Conservation (phyloP, 768 basidiomycete species). For the Ephemerocybe angulata region DNA sequence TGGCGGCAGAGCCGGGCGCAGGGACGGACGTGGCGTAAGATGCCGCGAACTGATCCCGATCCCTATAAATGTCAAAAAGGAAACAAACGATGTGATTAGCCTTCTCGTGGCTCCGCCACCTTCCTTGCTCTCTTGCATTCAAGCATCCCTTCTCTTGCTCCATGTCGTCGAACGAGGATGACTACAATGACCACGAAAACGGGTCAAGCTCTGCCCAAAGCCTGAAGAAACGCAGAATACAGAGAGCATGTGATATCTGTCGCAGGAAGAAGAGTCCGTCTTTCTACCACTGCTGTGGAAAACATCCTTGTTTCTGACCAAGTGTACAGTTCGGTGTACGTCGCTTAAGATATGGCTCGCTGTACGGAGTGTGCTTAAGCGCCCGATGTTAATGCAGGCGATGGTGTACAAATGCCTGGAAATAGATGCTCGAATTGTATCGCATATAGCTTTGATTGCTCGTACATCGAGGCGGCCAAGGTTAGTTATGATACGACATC, state of each 20-base stretch:
- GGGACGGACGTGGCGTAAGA: not conserved
- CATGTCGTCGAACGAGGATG: constrained; percentile 70
- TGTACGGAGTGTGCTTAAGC: not conserved
- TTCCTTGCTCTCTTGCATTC: not conserved
- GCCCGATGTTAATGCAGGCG: constrained; percentile 36
- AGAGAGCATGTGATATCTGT: constrained; percentile 80
- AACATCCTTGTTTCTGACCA: not conserved
- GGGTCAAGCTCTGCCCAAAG: constrained; percentile 25
- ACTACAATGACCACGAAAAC: constrained; percentile 45
- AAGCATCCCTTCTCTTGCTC: constrained; percentile 1
- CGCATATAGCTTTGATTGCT: constrained; percentile 60
- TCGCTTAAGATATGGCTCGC: not conserved
- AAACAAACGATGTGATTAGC: not conserved
- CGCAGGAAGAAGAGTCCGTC: constrained; percentile 76
- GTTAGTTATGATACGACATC: constrained; percentile 35
- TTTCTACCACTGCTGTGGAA: not conserved
- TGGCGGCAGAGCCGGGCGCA: not conserved
- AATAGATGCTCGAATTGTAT: constrained; percentile 68
- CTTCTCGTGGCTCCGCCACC: too few species aligned
- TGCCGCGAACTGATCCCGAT: not conserved
- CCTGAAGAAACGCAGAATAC: constrained; percentile 67
- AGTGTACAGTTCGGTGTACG: constrained; percentile 59
- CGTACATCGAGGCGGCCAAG: constrained; percentile 68
- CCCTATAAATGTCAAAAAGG: not conserved
- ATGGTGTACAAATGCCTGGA: constrained; percentile 67